These are phyloP conservation scores for Botrytis deweyae DNA, from an alignment of 2,329 filamentous ascomycete species.

Conservation along the genomic window DNA sequence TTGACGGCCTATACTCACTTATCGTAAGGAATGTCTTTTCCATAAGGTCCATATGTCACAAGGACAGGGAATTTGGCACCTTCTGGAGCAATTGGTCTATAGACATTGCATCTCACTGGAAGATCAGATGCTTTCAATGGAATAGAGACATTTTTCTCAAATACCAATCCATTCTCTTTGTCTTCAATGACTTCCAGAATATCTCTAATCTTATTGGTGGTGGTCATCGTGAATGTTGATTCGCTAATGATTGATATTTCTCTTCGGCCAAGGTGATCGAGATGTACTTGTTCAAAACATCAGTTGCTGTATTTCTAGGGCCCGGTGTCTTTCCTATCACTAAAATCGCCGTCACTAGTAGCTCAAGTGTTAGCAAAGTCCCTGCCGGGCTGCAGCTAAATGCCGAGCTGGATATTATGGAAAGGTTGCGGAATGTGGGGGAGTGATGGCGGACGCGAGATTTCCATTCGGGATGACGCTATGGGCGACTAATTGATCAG, in stretches of 20 bases:
- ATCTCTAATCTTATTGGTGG: slow-evolving; percentile 24
- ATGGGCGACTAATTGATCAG: background rate
- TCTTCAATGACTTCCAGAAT: slow-evolving; percentile 26
- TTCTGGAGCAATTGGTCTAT: slow-evolving; percentile 44
- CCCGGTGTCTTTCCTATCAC: background rate
- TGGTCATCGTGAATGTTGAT: background rate
- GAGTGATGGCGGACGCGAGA: background rate
- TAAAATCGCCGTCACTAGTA: background rate
- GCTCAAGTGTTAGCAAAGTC: background rate
- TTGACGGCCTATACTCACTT: slow-evolving; percentile 40
- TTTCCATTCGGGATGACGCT: background rate
- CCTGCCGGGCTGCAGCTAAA: background rate
- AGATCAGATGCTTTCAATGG: slow-evolving; percentile 44
- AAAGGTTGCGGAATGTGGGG: background rate
- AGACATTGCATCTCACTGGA: slow-evolving; percentile 51
- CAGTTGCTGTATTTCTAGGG: background rate
- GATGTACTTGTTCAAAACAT: background rate
- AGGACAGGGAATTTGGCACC: slow-evolving; percentile 54
- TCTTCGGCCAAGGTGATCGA: background rate
- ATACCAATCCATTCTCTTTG: slow-evolving; percentile 25
- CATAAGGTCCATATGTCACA: slow-evolving; percentile 71
- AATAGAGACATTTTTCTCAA: slow-evolving; percentile 42
- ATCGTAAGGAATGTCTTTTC: slow-evolving; percentile 68
- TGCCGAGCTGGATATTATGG: background rate
- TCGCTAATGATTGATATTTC: background rate